These are phyloP conservation scores for Microthyrium microscopicum DNA, from an alignment of 2,329 filamentous ascomycete species.

Conservation along the genomic window DNA sequence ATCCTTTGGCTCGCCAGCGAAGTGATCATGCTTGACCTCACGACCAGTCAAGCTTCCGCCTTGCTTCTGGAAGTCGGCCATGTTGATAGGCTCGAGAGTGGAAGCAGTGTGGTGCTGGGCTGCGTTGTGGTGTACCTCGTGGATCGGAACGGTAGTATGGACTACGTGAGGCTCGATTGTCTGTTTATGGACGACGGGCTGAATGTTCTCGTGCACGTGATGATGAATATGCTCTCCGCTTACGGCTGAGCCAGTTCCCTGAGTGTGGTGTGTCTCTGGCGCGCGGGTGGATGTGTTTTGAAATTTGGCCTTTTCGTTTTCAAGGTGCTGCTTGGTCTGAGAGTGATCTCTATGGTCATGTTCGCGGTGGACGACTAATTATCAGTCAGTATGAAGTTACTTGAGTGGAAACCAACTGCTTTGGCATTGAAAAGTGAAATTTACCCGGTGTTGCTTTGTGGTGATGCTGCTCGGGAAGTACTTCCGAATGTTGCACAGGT, in stretches of 20 bases:
- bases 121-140: constrained; percentile 53
- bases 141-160: constrained; percentile 56
- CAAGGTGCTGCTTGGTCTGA: constrained; percentile 12
- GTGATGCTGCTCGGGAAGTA: constrained; percentile 44
- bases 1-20: constrained; percentile 42
- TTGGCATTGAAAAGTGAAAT: constrained; percentile 25
- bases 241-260: constrained; percentile 31
- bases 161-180: constrained; percentile 49
- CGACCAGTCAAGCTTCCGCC: constrained; percentile 38
- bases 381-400: too few species aligned
- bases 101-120: constrained; percentile 50
- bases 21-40: constrained; percentile 40
- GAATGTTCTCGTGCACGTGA: constrained; percentile 50
- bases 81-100: constrained; percentile 44
- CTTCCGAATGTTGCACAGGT: constrained; percentile 40
- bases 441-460: constrained; percentile 43
- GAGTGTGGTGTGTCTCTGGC: constrained; percentile 33
- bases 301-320: constrained; percentile 37
- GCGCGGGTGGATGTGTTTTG: constrained; percentile 31
- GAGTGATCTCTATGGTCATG: constrained; percentile 33
- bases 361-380: constrained; percentile 39
- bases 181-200: constrained; percentile 56
- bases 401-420: too few species aligned
- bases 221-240: constrained; percentile 49
- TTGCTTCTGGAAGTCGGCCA: constrained; percentile 44